Evolutionary conservation across 2,329 filamentous ascomycete genomes (phyloP).

Genomic region (Fusarium sp.): DNA sequence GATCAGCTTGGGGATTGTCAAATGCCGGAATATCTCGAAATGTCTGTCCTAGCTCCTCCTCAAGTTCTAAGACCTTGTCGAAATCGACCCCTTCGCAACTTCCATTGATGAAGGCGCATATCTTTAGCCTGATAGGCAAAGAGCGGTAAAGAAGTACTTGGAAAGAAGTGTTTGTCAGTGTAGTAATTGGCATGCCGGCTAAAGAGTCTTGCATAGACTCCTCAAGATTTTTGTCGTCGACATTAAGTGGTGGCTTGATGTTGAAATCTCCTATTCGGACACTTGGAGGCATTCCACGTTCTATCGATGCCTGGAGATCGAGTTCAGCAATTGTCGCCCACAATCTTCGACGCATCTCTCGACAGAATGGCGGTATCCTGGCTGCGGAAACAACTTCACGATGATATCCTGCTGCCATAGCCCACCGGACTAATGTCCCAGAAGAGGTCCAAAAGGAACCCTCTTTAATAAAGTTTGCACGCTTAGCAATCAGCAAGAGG

Average conservation of each 20-base stretch:
- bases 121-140: fast-evolving
- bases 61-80: neutral
- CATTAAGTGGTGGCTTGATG: neutral
- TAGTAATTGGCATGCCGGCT: no score
- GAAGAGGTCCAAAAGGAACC: fast-evolving
- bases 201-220: neutral
- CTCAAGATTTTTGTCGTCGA: neutral
- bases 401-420: neutral
- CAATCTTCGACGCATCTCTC: neutral
- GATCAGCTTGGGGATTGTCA: neutral
- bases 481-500: neutral
- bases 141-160: neutral
- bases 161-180: neutral
- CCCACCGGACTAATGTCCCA: neutral
- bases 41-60: neutral
- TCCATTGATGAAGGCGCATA: neutral
- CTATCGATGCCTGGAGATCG: neutral
- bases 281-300: neutral
- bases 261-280: neutral
- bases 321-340: neutral
- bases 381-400: neutral
- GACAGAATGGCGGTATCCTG: neutral
- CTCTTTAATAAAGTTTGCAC: neutral
- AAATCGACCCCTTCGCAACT: neutral
- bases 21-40: neutral